Evolutionary conservation across 352 stramenopile genomes (phyloP), one percentile per base, ranked within the genome.

Genomic region (Phytophthora syringae): DNA sequence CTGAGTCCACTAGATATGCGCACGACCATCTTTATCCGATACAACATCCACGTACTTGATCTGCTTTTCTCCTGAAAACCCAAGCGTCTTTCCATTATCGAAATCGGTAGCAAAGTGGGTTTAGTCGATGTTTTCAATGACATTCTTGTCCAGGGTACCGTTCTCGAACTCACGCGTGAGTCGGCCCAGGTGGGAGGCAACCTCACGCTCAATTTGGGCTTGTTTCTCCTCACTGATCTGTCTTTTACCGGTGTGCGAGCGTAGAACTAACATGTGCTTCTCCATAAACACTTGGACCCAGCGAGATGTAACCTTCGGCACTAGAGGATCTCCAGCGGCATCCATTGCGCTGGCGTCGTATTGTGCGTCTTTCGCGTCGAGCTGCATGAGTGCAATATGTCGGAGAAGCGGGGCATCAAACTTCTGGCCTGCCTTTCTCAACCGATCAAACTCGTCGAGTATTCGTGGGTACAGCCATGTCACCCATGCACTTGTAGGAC

Each of bases 261-360:
- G 40, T 9, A 65, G 37, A 5, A 68, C 52, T 12, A 59, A 62
- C n/a, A 22, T 15, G 27, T 67, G 39, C 16, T 51, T 39, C 30
- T 72, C 45, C 57, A 67, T 64, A 30, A 61, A 72, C 2, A 15
- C 10, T 39, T 74, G 56, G 18, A 64, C 24, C 56, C 56, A 64
- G 27, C 32, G 7, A 6, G 56, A 11, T 3, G 44, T 64, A 21
- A 57, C 51, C 37, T 64, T 64, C 32, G 21, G 7, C 5, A 42
- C 34, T 9, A 63, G n/a, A 27, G 18, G 32, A 1, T 28, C 18
- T 27, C 44, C 54, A 12, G 21, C 20, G 10, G 40, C 39, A 43
- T 63, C 54, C 3, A 50, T 22, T 30, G 27, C n/a, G 15, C 20
- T 21, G 6, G 22, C 44, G 16, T 51, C 27, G n/a, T 21, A 51